A percentile compares a stretch with the other conserved stretches of the same genome.
phyloP scores from a whole-genome alignment of 345 rosid genomes.

The Eutrema japonicum region DNA sequence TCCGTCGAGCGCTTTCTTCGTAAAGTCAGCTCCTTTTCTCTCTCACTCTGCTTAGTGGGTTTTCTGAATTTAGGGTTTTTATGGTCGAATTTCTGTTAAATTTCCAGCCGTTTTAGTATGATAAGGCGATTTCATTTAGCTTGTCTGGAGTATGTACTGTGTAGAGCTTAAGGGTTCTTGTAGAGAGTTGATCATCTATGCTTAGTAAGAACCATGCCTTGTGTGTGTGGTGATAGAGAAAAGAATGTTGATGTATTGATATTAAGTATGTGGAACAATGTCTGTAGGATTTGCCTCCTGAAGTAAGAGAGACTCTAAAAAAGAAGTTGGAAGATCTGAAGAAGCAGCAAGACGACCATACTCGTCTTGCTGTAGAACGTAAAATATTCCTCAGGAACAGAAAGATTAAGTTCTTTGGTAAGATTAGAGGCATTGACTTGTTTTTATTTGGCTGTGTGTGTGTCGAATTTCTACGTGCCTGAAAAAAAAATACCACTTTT shows the following conservation, averaged over 20 bases:
- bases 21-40: constrained; percentile 55
- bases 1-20: constrained; percentile 96
- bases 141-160: not conserved
- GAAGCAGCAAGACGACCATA: constrained; percentile 87
- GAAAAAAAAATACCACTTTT: not conserved
- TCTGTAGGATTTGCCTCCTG: constrained; percentile 66
- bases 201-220: not conserved
- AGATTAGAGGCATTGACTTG: constrained; percentile 32
- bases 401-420: constrained; percentile 95
- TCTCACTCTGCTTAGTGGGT: not conserved
- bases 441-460: not conserved
- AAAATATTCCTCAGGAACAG: constrained; percentile 84
- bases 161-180: constrained; percentile 12
- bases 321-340: constrained; percentile 74
- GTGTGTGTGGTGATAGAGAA: not conserved
- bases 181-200: not conserved
- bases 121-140: not conserved
- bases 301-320: constrained; percentile 73
- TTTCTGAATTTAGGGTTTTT: constrained; percentile 21
- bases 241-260: not conserved
- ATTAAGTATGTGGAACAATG: constrained; percentile 3
- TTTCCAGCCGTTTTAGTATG: not conserved
- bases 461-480: not conserved
- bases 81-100: not conserved
- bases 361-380: constrained; percentile 83